These are phyloP conservation scores for Angophora floribunda DNA, from an alignment of 345 rosid species.

Conservation along the genomic window DNA sequence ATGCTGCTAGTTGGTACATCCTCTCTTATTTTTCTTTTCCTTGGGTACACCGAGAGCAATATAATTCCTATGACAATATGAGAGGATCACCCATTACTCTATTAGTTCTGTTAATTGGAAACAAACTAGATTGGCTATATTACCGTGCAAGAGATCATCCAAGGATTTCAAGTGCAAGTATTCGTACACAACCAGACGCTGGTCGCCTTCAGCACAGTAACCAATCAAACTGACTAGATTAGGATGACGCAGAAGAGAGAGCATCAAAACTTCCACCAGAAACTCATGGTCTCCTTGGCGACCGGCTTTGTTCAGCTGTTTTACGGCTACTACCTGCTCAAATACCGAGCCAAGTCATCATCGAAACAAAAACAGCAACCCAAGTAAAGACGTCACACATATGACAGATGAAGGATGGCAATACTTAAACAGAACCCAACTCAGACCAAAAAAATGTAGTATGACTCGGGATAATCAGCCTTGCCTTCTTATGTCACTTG, in stretches of 20 bases:
- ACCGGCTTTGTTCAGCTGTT: slow-evolving; percentile 48
- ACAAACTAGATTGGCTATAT: not conserved
- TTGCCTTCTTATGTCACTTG: not conserved
- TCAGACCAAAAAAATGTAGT: not conserved
- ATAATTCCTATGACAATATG: not conserved
- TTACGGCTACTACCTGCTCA: slow-evolving; percentile 61
- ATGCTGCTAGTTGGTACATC: not conserved
- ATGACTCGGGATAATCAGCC: not conserved
- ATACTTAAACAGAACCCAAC: not conserved
- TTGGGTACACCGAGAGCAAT: not conserved
- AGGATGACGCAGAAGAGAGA: slow-evolving; percentile 54
- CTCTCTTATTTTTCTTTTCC: not conserved
- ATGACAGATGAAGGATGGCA: not conserved
- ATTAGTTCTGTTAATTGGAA: not conserved
- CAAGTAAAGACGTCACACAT: not conserved
- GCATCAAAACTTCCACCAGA: slow-evolving; percentile 85
- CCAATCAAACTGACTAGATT: slow-evolving; percentile 68
- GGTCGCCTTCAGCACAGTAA: slow-evolving; percentile 66
- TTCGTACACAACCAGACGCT: slow-evolving; percentile 68
- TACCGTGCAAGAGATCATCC: slow-evolving; percentile 66
- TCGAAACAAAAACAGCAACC: not conserved
- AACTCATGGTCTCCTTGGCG: slow-evolving; percentile 80
- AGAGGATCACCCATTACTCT: not conserved
- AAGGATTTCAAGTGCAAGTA: slow-evolving; percentile 62
- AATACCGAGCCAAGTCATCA: not conserved